phyloP scores from a whole-genome alignment of 345 rosid species.

The Cardamine occulta region DNA sequence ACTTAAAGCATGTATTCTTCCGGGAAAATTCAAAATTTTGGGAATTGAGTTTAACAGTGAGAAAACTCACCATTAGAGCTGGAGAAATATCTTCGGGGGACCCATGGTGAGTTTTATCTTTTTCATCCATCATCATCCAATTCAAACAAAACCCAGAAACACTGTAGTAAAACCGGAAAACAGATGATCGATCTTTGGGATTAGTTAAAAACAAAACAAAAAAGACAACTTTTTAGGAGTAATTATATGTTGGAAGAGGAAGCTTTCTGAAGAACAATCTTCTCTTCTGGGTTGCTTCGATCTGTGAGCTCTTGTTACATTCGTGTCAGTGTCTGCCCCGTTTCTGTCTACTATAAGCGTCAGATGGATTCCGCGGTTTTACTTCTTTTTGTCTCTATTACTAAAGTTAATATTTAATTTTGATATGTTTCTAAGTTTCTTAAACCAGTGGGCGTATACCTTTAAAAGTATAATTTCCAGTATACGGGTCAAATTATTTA shows the following conservation, averaged over 20 bases:
- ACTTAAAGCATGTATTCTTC: background rate
- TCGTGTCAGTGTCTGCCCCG: conserved; percentile 21
- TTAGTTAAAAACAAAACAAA: background rate
- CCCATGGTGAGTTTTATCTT: background rate
- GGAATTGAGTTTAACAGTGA: conserved; percentile 1
- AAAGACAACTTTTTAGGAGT: background rate
- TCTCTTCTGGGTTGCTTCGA: background rate
- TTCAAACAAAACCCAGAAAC: conserved; percentile 29
- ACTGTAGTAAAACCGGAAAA: background rate
- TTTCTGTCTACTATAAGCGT: conserved; percentile 5
- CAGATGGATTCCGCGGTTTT: conserved; percentile 13
- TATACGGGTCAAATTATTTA: too few relatives aligned
- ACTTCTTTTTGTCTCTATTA: background rate
- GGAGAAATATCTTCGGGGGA: conserved; percentile 34
- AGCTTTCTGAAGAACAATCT: background rate
- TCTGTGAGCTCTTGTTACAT: background rate
- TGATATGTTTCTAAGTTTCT: background rate
- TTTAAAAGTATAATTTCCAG: background rate
- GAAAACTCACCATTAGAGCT: conserved; percentile 32
- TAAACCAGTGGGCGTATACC: background rate
- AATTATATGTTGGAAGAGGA: background rate
- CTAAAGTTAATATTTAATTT: background rate
- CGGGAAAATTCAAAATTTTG: background rate
- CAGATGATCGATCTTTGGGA: background rate
- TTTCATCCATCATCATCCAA: conserved; percentile 11